Percentiles rank a stretch among this genome's conserved stretches.
These are phyloP conservation scores for Candida orba DNA, from an alignment of 805 yeast genomes.

Conservation along the genomic window DNA sequence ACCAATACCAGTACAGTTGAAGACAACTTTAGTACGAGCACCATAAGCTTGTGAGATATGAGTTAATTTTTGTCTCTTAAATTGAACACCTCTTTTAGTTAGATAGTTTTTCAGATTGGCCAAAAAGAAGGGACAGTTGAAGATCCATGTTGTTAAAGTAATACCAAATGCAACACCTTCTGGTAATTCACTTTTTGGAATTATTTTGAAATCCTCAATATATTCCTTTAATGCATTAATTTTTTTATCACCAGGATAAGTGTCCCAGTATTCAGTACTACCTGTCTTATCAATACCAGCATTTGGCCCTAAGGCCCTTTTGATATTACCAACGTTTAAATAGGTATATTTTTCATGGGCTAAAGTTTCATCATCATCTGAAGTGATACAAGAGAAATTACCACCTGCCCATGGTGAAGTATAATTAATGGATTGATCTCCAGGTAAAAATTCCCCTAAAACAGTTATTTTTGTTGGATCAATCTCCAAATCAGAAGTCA, in stretches of 20 bases:
- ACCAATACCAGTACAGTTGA: constrained; percentile 76
- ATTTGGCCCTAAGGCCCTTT: constrained; percentile 37
- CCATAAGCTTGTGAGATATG: constrained; percentile 52
- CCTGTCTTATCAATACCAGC: constrained; percentile 49
- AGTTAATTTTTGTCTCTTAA: constrained; percentile 37
- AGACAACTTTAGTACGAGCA: constrained; percentile 33
- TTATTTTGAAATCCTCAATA: constrained; percentile 36
- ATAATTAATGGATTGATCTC: constrained; percentile 66
- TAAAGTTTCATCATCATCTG: constrained; percentile 42
- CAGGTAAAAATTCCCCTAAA: constrained; percentile 64
- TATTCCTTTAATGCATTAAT: constrained; percentile 41
- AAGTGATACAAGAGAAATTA: constrained; percentile 54
- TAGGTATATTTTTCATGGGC: constrained; percentile 53
- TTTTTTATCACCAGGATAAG: constrained; percentile 37
- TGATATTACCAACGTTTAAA: constrained; percentile 36
- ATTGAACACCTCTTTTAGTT: constrained; percentile 41
- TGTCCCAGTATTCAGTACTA: constrained; percentile 55
- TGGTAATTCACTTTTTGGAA: constrained; percentile 36
- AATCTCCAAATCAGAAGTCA: constrained; percentile 36
- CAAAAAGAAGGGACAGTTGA: constrained; percentile 63
- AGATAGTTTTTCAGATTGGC: constrained; percentile 39
- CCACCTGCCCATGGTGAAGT: constrained; percentile 83
- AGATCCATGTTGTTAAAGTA: constrained; percentile 51
- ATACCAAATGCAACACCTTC: constrained; percentile 51
- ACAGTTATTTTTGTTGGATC: constrained; percentile 41